Evolutionary conservation across 2,329 filamentous ascomycete species (phyloP).

Genomic region (Trichoderma semiorbis): DNA sequence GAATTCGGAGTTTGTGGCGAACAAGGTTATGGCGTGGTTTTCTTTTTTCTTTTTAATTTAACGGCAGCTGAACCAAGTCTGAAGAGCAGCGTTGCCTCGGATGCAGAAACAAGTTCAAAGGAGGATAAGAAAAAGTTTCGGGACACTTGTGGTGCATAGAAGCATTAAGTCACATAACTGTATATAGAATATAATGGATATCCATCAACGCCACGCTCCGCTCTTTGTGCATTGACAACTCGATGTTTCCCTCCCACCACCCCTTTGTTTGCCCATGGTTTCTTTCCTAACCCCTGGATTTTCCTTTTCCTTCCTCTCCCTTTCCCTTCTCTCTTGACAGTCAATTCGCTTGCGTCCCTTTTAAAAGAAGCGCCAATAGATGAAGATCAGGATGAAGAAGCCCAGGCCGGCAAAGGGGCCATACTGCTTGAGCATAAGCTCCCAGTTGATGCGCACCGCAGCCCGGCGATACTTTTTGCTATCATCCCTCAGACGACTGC

Average conservation of each 20-base stretch:
- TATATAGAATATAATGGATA: slow-evolving; percentile 24
- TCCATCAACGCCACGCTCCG: slow-evolving; percentile 19
- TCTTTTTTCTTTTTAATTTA: not conserved
- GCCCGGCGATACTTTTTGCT: slow-evolving; percentile 91
- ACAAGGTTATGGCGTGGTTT: not conserved
- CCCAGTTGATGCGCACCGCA: slow-evolving; percentile 96
- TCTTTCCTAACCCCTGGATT: slow-evolving; percentile 37
- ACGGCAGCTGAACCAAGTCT: not conserved
- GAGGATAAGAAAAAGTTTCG: not conserved
- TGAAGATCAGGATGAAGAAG: slow-evolving; percentile 77
- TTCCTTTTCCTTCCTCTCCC: not conserved
- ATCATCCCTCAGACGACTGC: slow-evolving; percentile 80
- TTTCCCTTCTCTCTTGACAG: not conserved
- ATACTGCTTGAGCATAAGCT: slow-evolving; percentile 93
- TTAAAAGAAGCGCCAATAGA: slow-evolving; percentile 94
- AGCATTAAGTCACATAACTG: slow-evolving; percentile 23
- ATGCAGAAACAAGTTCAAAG: not conserved
- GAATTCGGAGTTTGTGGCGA: slow-evolving; percentile 16
- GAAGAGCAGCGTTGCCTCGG: not conserved
- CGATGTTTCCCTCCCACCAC: not conserved
- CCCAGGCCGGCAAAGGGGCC: slow-evolving; percentile 81
- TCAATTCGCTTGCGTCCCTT: not conserved
- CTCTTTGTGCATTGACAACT: slow-evolving; percentile 12
- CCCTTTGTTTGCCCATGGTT: not conserved
- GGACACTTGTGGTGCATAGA: slow-evolving; percentile 5